Percentiles rank a stretch among this genome's conserved stretches.
These are phyloP conservation scores for Paramyrothecium sp. DNA, from an alignment of 2,329 filamentous ascomycete species.

Conservation along the genomic window DNA sequence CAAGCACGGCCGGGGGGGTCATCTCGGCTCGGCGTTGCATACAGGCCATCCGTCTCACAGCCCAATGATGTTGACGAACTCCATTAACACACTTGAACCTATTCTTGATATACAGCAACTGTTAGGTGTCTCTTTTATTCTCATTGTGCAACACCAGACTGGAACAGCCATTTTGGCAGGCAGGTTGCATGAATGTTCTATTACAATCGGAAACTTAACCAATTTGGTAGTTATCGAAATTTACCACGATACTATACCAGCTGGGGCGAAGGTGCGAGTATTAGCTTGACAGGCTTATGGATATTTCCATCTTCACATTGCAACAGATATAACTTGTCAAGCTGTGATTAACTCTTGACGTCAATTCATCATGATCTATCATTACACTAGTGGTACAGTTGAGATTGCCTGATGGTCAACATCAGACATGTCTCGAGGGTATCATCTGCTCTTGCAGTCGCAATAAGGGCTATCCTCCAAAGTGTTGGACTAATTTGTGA, in stretches of 20 bases:
- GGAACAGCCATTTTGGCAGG: too few species aligned
- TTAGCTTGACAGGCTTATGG: not conserved
- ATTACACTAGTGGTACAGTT: not conserved
- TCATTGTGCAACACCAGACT: too few species aligned
- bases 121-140: too few species aligned
- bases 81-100: conserved; percentile 14
- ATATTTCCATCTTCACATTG: not conserved
- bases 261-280: too few species aligned
- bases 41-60: conserved; percentile 18
- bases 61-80: conserved; percentile 32
- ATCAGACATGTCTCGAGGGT: not conserved
- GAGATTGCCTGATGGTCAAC: not conserved
- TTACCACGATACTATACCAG: too few species aligned
- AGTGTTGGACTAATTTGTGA: not conserved
- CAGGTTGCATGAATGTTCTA: too few species aligned
- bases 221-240: too few species aligned
- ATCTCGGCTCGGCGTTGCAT: conserved; percentile 19
- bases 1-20: conserved; percentile 11
- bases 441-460: not conserved
- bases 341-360: not conserved
- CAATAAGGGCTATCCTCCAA: too few species aligned
- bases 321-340: not conserved
- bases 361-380: not conserved
- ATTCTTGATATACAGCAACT: too few species aligned
- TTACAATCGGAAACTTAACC: too few species aligned